Percentiles rank a stretch among this genome's conserved stretches.
Conservation (phyloP, 164 flowering plant genomes). For the Amborella trichopoda region DNA sequence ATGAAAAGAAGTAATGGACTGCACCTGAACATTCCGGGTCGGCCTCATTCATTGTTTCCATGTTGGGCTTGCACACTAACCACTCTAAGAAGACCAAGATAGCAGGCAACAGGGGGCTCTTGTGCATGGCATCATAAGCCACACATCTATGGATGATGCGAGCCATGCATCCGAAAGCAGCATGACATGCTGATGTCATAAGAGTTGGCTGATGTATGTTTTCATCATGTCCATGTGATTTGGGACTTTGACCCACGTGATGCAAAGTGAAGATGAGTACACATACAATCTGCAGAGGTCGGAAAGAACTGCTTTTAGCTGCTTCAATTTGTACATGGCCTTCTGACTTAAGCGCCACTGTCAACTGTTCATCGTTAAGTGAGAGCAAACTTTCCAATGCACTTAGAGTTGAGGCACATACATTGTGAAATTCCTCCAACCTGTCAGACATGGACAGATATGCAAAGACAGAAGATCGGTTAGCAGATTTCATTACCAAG, state of each 20-base stretch:
- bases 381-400: constrained; percentile 45
- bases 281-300: constrained; percentile 52
- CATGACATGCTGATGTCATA: constrained; percentile 23
- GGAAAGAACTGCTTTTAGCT: constrained; percentile 47
- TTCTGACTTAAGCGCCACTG: constrained; percentile 36
- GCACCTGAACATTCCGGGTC: constrained; percentile 34
- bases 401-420: constrained; percentile 33
- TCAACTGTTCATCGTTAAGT: constrained; percentile 35
- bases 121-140: constrained; percentile 11
- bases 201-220: constrained; percentile 17
- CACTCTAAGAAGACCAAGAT: constrained; percentile 63
- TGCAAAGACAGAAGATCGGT: no score
- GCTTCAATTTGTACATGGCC: constrained; percentile 26
- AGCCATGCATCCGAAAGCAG: constrained; percentile 47
- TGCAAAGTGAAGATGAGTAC: constrained; percentile 42
- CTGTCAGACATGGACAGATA: constrained; percentile 25
- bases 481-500: neutral
- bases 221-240: constrained; percentile 9
- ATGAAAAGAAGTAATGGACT: constrained; percentile 35
- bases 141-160: constrained; percentile 44
- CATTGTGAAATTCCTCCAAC: constrained; percentile 41
- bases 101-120: constrained; percentile 55
- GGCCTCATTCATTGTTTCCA: constrained; percentile 12
- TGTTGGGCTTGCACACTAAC: constrained; percentile 24
- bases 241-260: constrained; percentile 14